phyloP scores from a whole-genome alignment of 2,329 filamentous ascomycete genomes.

The Fusarium sp. region DNA sequence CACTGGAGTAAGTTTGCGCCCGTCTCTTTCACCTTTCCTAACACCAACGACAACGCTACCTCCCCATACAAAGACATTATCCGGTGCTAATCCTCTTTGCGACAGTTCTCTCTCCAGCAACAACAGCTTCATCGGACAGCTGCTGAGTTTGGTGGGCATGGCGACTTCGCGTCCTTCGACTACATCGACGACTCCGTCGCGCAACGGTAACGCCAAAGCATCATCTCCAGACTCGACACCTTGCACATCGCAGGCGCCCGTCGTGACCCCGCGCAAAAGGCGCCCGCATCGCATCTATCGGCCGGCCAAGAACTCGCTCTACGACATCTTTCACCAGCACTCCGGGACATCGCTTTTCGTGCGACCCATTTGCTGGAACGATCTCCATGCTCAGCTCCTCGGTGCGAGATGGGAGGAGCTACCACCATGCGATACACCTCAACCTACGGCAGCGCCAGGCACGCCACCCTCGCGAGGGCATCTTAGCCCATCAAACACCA shows the following conservation, averaged over 20 bases:
- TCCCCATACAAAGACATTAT: not conserved
- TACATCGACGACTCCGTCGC: slow-evolving; percentile 18
- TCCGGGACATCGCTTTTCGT: slow-evolving; percentile 59
- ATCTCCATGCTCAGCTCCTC: slow-evolving; percentile 59
- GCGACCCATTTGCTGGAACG: slow-evolving; percentile 65
- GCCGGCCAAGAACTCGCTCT: slow-evolving; percentile 60
- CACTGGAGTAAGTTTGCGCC: slow-evolving; percentile 43
- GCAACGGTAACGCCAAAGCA: slow-evolving; percentile 2
- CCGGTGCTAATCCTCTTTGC: slow-evolving; percentile 23
- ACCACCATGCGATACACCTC: slow-evolving; percentile 53
- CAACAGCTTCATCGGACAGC: slow-evolving; percentile 43
- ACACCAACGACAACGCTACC: slow-evolving; percentile 5
- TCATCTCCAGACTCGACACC: slow-evolving; percentile 38
- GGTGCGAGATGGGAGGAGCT: slow-evolving; percentile 57
- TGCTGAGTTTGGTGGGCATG: slow-evolving; percentile 46
- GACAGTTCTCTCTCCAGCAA: slow-evolving; percentile 39
- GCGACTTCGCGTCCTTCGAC: slow-evolving; percentile 31
- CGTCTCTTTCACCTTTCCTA: not conserved
- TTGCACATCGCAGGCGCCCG: slow-evolving; percentile 40
- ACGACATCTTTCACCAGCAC: slow-evolving; percentile 61
- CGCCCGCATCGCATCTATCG: slow-evolving; percentile 48
- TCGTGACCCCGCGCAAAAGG: slow-evolving; percentile 36
- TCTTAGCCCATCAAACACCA: slow-evolving; percentile 53
- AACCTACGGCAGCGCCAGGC: slow-evolving; percentile 48
- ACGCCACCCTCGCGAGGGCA: slow-evolving; percentile 51